Evolutionary conservation across 1,284 basidiomycete species (phyloP).

Genomic region (Irpex lacteus): DNA sequence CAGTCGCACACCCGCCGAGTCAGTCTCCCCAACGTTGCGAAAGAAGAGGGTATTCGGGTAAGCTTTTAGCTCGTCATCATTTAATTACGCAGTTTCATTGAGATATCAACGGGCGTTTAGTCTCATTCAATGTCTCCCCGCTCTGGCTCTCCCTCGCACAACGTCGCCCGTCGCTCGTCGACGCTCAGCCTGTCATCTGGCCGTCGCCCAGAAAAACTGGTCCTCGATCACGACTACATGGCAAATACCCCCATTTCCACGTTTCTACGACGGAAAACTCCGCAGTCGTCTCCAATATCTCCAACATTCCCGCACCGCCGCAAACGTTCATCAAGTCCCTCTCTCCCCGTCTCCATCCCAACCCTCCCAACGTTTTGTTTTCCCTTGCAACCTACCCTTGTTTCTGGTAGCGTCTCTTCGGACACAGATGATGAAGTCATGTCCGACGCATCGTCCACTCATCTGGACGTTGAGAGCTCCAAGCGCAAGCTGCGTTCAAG

Average conservation of each 20-base stretch:
- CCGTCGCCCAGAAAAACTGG: constrained; percentile 26
- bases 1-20: constrained; percentile 33
- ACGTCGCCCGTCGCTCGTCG: constrained; percentile 14
- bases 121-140: constrained; percentile 45
- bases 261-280: constrained; percentile 73
- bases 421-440: constrained; percentile 29
- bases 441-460: constrained; percentile 14
- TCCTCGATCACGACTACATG: constrained; percentile 34
- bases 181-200: constrained; percentile 9
- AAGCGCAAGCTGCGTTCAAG: constrained; percentile 3
- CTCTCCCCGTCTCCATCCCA: constrained; percentile 58
- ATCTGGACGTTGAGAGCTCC: background rate
- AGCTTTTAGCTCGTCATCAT: constrained; percentile 2
- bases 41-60: constrained; percentile 30
- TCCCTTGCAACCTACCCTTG: constrained; percentile 10
- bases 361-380: constrained; percentile 44
- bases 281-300: constrained; percentile 66
- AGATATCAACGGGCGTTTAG: constrained; percentile 18
- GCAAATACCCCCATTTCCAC: constrained; percentile 69
- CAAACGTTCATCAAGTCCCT: constrained; percentile 30
- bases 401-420: constrained; percentile 20
- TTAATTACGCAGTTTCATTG: background rate
- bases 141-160: constrained; percentile 32
- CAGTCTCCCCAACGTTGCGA: constrained; percentile 30
- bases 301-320: constrained; percentile 51